Evolutionary conservation across 495 filamentous ascomycete genomes (phyloP), one percentile per base, ranked within the genome.

Genomic region (Tricharina praecox): DNA sequence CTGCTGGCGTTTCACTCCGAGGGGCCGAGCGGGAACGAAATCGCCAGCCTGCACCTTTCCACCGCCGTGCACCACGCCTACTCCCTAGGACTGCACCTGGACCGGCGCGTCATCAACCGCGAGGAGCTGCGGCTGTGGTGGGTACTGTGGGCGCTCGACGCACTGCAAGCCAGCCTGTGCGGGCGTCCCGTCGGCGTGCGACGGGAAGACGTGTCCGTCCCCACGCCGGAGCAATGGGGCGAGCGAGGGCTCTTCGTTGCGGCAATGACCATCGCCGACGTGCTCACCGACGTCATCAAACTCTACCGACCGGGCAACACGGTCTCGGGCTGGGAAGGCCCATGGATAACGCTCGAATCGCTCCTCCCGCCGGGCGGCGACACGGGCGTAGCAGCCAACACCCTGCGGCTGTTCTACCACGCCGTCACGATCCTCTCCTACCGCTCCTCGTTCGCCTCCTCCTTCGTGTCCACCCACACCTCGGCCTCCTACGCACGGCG

Each of bases 1-100:
- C 44, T 71, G 21, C 64, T 71, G 53, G 68, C 69, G 3, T 47
- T 71, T 4, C 67, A 70, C 38, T 65, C 60, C 34, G 67, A 70
- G 37, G 65, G 63, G 3, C 62, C 65, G 23, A 63, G 68, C 54
- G 68, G 69, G 15, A 63, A 64, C 3, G 69, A 71, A 43, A 52
- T 62, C 7, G 67, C 69, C 25, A 69, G 67, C 16, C 62, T 69
- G 47, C 63, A 69, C 25, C 51, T 71, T 2, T 65, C 61, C 21
- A 60, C 67, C 35, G 68, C 69, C 3, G 68, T 71, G 19, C 56
- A 59, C 15, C 56, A 59, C 16, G 56, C 56, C 5, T 54, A 59
- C 39, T 53, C 56, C 1, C 38, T 57, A 8, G 56, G 56, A 3
- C 36, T 59, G 23, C 56, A 59, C 35, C 57, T 59, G 16, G 25